Conservation (phyloP, 1,284 basidiomycete species). For the Cryptococcus jaspeensis region DNA sequence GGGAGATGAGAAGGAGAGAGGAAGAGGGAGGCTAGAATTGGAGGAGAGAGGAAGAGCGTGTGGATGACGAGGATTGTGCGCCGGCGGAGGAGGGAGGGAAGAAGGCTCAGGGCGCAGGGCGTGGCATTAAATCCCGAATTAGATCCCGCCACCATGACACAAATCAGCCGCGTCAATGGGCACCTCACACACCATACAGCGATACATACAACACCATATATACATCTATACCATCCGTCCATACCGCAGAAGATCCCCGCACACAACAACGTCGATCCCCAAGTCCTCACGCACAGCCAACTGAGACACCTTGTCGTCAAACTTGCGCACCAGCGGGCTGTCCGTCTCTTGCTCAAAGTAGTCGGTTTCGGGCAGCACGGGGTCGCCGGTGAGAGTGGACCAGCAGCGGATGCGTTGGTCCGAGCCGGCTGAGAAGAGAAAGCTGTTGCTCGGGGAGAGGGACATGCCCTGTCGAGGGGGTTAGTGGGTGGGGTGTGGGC, state of each 20-base stretch:
- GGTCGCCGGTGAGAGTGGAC: conserved; percentile 33
- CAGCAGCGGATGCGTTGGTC: conserved; percentile 37
- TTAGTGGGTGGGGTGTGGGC: background rate
- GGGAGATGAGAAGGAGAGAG: background rate
- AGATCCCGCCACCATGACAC: no score
- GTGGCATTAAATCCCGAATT: no score
- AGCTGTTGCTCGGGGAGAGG: conserved; percentile 32
- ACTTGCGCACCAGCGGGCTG: conserved; percentile 21
- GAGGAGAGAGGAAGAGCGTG: background rate
- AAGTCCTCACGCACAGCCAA: conserved; percentile 24
- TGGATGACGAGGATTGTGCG: background rate
- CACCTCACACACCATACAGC: background rate
- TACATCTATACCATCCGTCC: conserved; percentile 1
- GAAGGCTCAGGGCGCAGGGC: no score
- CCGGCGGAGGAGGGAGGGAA: no score
- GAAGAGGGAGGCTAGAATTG: background rate
- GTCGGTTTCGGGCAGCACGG: conserved; percentile 5
- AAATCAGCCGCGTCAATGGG: no score
- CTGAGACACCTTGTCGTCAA: conserved; percentile 15
- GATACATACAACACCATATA: background rate
- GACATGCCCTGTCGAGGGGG: conserved; percentile 24
- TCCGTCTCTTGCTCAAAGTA: background rate
- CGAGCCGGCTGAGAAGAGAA: conserved; percentile 35
- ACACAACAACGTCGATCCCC: conserved; percentile 25
- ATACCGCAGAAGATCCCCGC: conserved; percentile 25